Evolutionary conservation across 129 eudicot genomes (phyloP), one percentile per base, ranked within the genome.

Genomic region (Centella asiatica): DNA sequence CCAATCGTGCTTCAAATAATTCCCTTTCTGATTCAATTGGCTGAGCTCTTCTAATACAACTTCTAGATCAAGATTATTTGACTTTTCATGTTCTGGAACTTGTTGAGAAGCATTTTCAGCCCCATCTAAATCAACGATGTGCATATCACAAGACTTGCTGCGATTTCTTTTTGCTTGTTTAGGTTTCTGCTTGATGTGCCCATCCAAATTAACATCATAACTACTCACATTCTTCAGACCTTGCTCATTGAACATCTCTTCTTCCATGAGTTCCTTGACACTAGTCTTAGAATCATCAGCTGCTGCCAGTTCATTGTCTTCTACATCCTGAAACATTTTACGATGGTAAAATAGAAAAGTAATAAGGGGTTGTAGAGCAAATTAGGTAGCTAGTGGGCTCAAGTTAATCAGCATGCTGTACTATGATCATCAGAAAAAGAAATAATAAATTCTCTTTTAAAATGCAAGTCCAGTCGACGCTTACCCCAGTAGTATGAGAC

Each of bases 241-340:
- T 77, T 75, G 75, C 69, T 85, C 99, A 45, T 64, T 60, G 42
- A 74, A 49, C 80, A 93, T 85, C 71, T 87, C 99, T 62, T 85
- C 93, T 77, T 93, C 95, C 74, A 87, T 93, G 48, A 87, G 78
- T 67, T 84, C 86, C 76, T 93, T 93, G 31, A 93, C 95, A 67
- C 95, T 87, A 46, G 83, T 44, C 65, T 79, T 87, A 36, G 28
- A 65, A 68, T 26, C 27, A 66, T 82, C 95, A 45, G 58, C 20
- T 12, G 60, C 36, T 9, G 65, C 52, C 33, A 62, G 65, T 39
- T 78, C 64, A 26, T 66, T 55, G 51, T 77, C 77, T 50, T 67
- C 67, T 46, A 19, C 54, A 34, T 60, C 84, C 95, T 89, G 68
- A 74, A 74, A 31, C 22, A 22, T 29, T n/a, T 66, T 39, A 20